Percentiles rank a stretch among this genome's conserved stretches.
Conservation (phyloP, 1,284 basidiomycete species). For the Stygiomarasmius scandens region DNA sequence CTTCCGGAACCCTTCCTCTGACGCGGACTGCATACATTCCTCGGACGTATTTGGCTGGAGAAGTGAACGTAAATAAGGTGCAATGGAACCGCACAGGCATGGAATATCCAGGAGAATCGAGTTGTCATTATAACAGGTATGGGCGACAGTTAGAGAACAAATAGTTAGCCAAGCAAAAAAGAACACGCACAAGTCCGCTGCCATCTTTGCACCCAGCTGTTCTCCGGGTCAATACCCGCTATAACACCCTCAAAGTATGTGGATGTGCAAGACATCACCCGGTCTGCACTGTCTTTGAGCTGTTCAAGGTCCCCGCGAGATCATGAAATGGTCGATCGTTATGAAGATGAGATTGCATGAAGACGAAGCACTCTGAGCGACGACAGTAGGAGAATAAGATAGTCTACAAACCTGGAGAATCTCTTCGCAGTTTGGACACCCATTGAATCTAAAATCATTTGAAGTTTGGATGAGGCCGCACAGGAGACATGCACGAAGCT, state of each 20-base stretch:
- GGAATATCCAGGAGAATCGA: too few relatives aligned
- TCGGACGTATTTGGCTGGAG: slow-evolving; percentile 85
- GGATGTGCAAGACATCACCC: slow-evolving; percentile 89
- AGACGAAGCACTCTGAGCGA: background rate
- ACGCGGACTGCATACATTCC: slow-evolving; percentile 91
- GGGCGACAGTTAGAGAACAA: slow-evolving; percentile 2
- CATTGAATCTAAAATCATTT: slow-evolving; percentile 81
- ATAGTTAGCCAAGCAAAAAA: background rate
- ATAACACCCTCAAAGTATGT: slow-evolving; percentile 94
- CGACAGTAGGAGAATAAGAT: background rate
- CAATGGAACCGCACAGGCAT: slow-evolving; percentile 1
- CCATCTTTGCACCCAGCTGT: slow-evolving; percentile 96
- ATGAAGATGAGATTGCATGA: background rate
- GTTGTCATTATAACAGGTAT: too few relatives aligned
- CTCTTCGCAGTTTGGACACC: slow-evolving; percentile 98
- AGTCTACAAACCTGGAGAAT: slow-evolving; percentile 76
- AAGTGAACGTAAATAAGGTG: too few relatives aligned
- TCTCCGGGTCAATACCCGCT: slow-evolving; percentile 85
- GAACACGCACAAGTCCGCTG: slow-evolving; percentile 78
- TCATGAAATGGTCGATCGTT: too few relatives aligned
- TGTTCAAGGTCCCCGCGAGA: too few relatives aligned
- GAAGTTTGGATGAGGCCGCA: slow-evolving; percentile 90
- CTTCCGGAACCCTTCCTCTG: slow-evolving; percentile 83
- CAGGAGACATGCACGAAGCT: slow-evolving; percentile 87
- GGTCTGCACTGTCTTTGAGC: slow-evolving; percentile 89